These are phyloP conservation scores for Cercospora canescens DNA, from an alignment of 2,329 filamentous ascomycete species.

Conservation along the genomic window DNA sequence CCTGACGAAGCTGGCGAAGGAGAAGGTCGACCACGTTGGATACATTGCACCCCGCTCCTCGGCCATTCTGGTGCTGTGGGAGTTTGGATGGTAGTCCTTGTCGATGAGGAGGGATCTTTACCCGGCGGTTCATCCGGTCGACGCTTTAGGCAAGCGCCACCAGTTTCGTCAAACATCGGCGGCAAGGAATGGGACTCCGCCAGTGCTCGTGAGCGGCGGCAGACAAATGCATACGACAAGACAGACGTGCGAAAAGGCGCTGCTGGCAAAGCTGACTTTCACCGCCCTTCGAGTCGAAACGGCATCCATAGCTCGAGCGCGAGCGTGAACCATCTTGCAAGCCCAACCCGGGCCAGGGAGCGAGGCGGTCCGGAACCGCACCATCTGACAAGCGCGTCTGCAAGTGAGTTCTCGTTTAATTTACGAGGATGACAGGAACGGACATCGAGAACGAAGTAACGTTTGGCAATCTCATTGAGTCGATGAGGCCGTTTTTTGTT, in stretches of 20 bases:
- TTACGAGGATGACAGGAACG: constrained; percentile 9
- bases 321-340: constrained; percentile 8
- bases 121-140: constrained; percentile 25
- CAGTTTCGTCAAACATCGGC: constrained; percentile 36
- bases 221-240: constrained; percentile 25
- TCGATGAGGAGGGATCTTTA: constrained; percentile 55
- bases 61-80: constrained; percentile 68
- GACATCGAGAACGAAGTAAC: neutral
- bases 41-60: constrained; percentile 73
- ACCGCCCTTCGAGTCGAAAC: constrained; percentile 14
- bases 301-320: constrained; percentile 7
- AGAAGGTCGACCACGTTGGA: constrained; percentile 68
- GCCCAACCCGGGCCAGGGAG: constrained; percentile 15
- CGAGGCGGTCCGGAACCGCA: constrained; percentile 7
- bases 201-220: constrained; percentile 18
- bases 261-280: constrained; percentile 11
- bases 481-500: neutral
- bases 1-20: constrained; percentile 42
- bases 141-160: constrained; percentile 38
- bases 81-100: constrained; percentile 76
- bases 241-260: constrained; percentile 23
- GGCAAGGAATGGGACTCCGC: constrained; percentile 35
- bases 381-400: constrained; percentile 18
- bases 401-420: constrained; percentile 28
- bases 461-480: neutral